These are phyloP conservation scores for Claviceps digitariae DNA, from an alignment of 2,329 filamentous ascomycete genomes.

Conservation along the genomic window DNA sequence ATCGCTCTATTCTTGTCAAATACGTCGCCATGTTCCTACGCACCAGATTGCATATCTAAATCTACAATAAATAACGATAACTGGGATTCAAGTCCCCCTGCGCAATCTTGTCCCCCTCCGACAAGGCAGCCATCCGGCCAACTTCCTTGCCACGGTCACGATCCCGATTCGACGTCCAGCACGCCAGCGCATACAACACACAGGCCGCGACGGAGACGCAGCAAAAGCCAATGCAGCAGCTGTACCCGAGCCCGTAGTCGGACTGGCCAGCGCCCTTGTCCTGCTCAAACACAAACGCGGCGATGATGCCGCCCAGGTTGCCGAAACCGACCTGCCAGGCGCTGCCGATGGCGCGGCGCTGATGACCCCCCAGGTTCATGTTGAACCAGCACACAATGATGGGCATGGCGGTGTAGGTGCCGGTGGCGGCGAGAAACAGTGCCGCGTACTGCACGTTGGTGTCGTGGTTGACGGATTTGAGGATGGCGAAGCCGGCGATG, in stretches of 20 bases:
- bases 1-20: no score
- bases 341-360: conserved; percentile 53
- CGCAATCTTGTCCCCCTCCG: conserved; percentile 48
- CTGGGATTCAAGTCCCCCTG: conserved; percentile 46
- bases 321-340: conserved; percentile 71
- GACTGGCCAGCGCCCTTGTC: conserved; percentile 53
- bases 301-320: conserved; percentile 67
- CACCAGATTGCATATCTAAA: no score
- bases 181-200: conserved; percentile 43
- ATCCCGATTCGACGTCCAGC: conserved; percentile 46
- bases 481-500: conserved; percentile 62
- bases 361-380: conserved; percentile 65
- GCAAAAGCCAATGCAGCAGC: conserved; percentile 53
- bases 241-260: conserved; percentile 56
- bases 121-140: conserved; percentile 22
- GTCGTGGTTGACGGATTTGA: conserved; percentile 59
- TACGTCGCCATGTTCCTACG: no score
- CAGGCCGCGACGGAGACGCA: conserved; percentile 49
- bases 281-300: conserved; percentile 54
- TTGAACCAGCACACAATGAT: conserved; percentile 75
- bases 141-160: conserved; percentile 36
- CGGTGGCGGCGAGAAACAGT: conserved; percentile 69
- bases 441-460: conserved; percentile 58
- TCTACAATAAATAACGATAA: conserved; percentile 44
- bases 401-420: conserved; percentile 78